Conservation (phyloP, 768 basidiomycete species). For the Royoungia palumana region DNA sequence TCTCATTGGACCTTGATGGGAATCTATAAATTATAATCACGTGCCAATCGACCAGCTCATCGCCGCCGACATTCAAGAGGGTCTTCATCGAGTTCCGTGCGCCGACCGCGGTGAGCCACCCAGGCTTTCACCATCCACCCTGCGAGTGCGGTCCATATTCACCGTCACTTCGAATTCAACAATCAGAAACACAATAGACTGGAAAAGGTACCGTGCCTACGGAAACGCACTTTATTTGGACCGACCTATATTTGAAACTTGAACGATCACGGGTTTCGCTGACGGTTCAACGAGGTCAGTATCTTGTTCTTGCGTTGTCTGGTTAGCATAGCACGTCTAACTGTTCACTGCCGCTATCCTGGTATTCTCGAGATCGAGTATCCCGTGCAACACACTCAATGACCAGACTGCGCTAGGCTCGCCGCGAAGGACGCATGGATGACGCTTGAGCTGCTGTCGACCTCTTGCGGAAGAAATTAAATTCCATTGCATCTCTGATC, state of each 20-base stretch:
- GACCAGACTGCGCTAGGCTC: constrained; percentile 87
- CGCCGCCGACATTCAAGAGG: constrained; percentile 49
- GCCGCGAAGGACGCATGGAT: constrained; percentile 99
- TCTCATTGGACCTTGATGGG: background rate
- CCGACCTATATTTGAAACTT: constrained; percentile 98
- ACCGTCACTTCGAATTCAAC: too few relatives aligned
- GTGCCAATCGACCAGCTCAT: background rate
- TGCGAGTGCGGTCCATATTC: background rate
- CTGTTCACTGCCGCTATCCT: constrained; percentile 92
- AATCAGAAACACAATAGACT: constrained; percentile 82
- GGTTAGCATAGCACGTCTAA: constrained; percentile 32
- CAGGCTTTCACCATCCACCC: background rate
- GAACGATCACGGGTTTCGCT: constrained; percentile 85
- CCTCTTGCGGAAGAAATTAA: too few relatives aligned
- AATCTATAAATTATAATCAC: background rate
- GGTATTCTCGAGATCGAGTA: constrained; percentile 96
- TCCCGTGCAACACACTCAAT: constrained; percentile 92
- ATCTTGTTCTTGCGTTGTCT: constrained; percentile 21
- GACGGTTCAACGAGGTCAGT: constrained; percentile 89
- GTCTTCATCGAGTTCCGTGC: constrained; percentile 80
- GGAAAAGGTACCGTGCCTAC: constrained; percentile 93
- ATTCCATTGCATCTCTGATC: too few relatives aligned
- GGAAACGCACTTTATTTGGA: constrained; percentile 99
- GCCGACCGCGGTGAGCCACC: constrained; percentile 76
- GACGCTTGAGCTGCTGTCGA: too few relatives aligned